These are phyloP conservation scores for Galerina sulciceps DNA, from an alignment of 768 basidiomycete genomes.

Conservation along the genomic window DNA sequence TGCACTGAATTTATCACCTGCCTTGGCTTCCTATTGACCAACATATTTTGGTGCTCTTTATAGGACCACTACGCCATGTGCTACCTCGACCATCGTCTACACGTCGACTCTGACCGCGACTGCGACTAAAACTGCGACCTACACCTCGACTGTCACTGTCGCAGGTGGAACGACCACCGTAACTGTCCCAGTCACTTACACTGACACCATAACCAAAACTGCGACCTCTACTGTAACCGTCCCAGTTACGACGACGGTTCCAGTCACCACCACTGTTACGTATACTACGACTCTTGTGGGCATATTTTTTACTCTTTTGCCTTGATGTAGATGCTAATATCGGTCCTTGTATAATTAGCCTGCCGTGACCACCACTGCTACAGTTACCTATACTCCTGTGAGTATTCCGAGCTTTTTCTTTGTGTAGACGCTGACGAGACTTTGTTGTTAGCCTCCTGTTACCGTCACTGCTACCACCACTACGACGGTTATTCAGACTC, in stretches of 20 bases:
- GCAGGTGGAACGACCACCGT: no score
- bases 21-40: neutral
- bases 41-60: neutral
- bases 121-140: neutral
- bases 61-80: conserved; percentile 11
- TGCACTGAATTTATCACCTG: conserved; percentile 4
- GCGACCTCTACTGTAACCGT: neutral
- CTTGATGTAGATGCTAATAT: no score
- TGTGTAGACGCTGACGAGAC: no score
- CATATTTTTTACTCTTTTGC: no score
- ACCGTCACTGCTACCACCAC: conserved; percentile 1
- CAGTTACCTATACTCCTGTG: conserved; percentile 5
- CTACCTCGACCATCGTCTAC: conserved; percentile 8
- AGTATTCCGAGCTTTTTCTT: no score
- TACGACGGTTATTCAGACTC: neutral
- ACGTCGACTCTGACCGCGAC: no score
- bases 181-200: conserved; percentile 2
- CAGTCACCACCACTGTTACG: conserved; percentile 3
- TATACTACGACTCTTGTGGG: neutral
- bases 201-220: conserved; percentile 8
- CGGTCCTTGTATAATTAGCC: no score
- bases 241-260: neutral
- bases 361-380: neutral
- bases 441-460: neutral
- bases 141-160: neutral